Percentiles rank a stretch among this genome's conserved stretches.
Evolutionary conservation across 441 rosid genomes (phyloP).

Genomic region (Arabidopsis hybrid): DNA sequence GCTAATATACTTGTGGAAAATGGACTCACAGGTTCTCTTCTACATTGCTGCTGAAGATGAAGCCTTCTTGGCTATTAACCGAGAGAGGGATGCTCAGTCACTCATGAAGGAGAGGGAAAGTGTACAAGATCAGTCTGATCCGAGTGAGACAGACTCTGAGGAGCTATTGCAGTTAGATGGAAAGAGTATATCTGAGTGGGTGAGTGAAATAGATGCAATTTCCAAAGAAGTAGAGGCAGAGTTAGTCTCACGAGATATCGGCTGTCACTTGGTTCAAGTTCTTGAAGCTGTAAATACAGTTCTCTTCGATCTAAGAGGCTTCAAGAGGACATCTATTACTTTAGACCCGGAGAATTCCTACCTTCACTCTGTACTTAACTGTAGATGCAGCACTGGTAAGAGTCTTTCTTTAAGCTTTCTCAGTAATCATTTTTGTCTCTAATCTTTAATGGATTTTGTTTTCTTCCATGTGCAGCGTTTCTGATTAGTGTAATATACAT

Average conservation of each 20-base stretch:
- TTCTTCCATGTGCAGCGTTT: conserved; percentile 62
- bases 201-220: conserved; percentile 67
- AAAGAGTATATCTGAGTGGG: conserved; percentile 68
- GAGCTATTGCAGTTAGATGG: conserved; percentile 73
- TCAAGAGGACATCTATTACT: conserved; percentile 70
- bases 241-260: conserved; percentile 76
- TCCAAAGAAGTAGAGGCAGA: conserved; percentile 87
- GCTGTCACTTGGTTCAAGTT: conserved; percentile 78
- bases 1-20: conserved; percentile 22
- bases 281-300: conserved; percentile 83
- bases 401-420: too few species aligned
- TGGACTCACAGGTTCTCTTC: conserved; percentile 64
- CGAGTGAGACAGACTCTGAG: conserved; percentile 51
- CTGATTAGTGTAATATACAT: conserved; percentile 91
- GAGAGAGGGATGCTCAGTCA: conserved; percentile 65
- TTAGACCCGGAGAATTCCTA: conserved; percentile 73
- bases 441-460: conserved; percentile 18
- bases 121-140: conserved; percentile 46
- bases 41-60: conserved; percentile 92
- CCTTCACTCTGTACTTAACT: conserved; percentile 76
- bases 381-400: conserved; percentile 82
- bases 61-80: conserved; percentile 63
- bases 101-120: conserved; percentile 41
- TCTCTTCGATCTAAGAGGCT: conserved; percentile 79
- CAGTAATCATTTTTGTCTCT: background rate